Evolutionary conservation across 1,139 yeast species (phyloP).

Genomic region (Pichia sp.): DNA sequence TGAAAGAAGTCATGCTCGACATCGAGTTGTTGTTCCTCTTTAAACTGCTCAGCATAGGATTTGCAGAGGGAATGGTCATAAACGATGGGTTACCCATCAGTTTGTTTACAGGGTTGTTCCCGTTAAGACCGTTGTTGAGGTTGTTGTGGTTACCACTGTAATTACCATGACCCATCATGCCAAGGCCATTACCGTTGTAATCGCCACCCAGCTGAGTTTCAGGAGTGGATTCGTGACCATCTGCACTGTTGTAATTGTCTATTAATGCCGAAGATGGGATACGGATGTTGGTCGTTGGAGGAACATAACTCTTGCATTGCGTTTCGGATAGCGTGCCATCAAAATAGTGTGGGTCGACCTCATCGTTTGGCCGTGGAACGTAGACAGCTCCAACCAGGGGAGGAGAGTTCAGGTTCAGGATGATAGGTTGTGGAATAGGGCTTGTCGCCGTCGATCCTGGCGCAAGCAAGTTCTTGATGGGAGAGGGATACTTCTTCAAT

Average conservation of each 20-base stretch:
- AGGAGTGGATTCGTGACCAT: conserved; percentile 14
- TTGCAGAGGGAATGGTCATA: background rate
- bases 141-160: background rate
- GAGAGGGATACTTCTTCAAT: conserved; percentile 74
- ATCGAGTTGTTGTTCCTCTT: background rate
- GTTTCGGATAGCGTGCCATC: conserved; percentile 33
- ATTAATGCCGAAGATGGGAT: conserved; percentile 31
- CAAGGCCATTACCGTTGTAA: background rate
- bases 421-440: conserved; percentile 78
- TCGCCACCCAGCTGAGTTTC: background rate
- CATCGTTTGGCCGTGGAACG: conserved; percentile 65
- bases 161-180: background rate
- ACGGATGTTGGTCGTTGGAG: conserved; percentile 29
- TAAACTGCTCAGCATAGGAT: background rate
- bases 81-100: background rate
- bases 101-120: conserved; percentile 3
- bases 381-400: conserved; percentile 91
- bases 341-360: conserved; percentile 77
- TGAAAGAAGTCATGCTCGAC: conserved; percentile 5
- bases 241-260: conserved; percentile 13
- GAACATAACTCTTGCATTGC: conserved; percentile 30
- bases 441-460: conserved; percentile 67
- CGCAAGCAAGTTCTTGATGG: conserved; percentile 72
- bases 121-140: background rate
- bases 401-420: conserved; percentile 81